Evolutionary conservation across 192 early-diverging fungal species (phyloP).

Genomic region (Cetraspora pellucida): DNA sequence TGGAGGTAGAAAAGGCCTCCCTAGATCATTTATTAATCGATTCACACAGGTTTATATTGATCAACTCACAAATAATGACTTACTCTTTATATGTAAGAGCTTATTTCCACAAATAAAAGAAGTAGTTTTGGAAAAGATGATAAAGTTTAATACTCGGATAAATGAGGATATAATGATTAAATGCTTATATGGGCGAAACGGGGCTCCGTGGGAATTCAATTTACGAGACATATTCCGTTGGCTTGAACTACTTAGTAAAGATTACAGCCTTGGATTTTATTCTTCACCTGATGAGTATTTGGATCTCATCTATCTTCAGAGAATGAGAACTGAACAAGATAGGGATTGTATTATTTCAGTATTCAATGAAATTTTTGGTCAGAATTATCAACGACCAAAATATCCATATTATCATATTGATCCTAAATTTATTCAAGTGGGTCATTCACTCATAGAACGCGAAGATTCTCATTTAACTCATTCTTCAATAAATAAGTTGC

Average conservation of each 20-base stretch:
- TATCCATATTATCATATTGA: slow-evolving; percentile 57
- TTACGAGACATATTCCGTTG: slow-evolving; percentile 96
- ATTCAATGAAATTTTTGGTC: slow-evolving; percentile 59
- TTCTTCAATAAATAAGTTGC: slow-evolving; percentile 53
- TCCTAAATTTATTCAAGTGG: slow-evolving; percentile 57
- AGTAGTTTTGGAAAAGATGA: slow-evolving; percentile 58
- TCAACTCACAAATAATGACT: slow-evolving; percentile 75
- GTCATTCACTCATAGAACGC: slow-evolving; percentile 63
- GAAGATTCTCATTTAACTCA: slow-evolving; percentile 35
- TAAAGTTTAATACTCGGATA: slow-evolving; percentile 85
- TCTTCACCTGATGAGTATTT: slow-evolving; percentile 68
- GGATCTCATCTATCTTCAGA: slow-evolving; percentile 84
- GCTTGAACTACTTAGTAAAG: slow-evolving; percentile 77
- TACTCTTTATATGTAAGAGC: slow-evolving; percentile 71
- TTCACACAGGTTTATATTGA: slow-evolving; percentile 96
- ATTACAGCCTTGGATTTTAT: slow-evolving; percentile 44
- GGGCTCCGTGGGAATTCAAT: slow-evolving; percentile 98
- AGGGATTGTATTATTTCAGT: slow-evolving; percentile 59
- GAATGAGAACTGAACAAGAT: slow-evolving; percentile 85
- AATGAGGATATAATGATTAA: slow-evolving; percentile 82
- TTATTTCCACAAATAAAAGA: slow-evolving; percentile 58
- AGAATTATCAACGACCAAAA: slow-evolving; percentile 40
- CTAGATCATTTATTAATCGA: slow-evolving; percentile 95
- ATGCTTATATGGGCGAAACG: slow-evolving; percentile 70
- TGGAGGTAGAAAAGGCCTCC: slow-evolving; percentile 97